These are phyloP conservation scores for Heliamphora exappendiculata DNA, from an alignment of 148 eudicot species.

Conservation along the genomic window DNA sequence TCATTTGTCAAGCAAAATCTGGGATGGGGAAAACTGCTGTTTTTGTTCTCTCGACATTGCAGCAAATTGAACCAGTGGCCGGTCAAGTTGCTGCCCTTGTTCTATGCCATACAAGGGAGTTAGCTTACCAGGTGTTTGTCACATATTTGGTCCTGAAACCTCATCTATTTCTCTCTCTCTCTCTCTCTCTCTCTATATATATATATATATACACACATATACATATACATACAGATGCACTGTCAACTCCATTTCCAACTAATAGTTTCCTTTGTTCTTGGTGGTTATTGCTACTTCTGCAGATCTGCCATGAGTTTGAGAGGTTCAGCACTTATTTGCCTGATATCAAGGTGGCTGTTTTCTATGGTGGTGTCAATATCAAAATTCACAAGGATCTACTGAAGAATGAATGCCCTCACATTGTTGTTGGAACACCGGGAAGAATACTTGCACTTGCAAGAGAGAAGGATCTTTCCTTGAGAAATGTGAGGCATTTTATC, in stretches of 20 bases:
- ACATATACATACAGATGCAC: no score
- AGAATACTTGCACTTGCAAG: slow-evolving; percentile 46
- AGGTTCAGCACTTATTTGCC: slow-evolving; percentile 51
- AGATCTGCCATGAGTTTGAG: slow-evolving; percentile 57
- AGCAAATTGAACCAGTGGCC: slow-evolving; percentile 55
- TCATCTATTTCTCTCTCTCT: no score
- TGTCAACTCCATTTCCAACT: no score
- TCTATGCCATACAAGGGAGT: slow-evolving; percentile 53
- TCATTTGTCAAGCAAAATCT: slow-evolving; percentile 58
- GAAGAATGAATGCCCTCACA: slow-evolving; percentile 57
- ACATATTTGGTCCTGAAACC: no score
- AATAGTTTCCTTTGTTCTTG: background rate
- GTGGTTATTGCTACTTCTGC: no score
- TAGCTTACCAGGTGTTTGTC: slow-evolving; percentile 59
- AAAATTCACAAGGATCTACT: slow-evolving; percentile 48
- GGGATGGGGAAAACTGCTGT: slow-evolving; percentile 66
- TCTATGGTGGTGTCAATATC: slow-evolving; percentile 56
- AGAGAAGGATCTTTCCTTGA: slow-evolving; percentile 45
- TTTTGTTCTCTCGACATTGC: slow-evolving; percentile 48
- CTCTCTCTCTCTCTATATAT: no score
- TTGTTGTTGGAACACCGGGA: slow-evolving; percentile 65
- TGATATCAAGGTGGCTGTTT: slow-evolving; percentile 52
- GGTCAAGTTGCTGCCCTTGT: slow-evolving; percentile 66
- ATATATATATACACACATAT: no score
- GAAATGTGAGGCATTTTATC: slow-evolving; percentile 58